A percentile compares a stretch with the other conserved stretches of the same genome.
Evolutionary conservation across 2,329 filamentous ascomycete genomes (phyloP).

Genomic region (Fusarium tricinctum): DNA sequence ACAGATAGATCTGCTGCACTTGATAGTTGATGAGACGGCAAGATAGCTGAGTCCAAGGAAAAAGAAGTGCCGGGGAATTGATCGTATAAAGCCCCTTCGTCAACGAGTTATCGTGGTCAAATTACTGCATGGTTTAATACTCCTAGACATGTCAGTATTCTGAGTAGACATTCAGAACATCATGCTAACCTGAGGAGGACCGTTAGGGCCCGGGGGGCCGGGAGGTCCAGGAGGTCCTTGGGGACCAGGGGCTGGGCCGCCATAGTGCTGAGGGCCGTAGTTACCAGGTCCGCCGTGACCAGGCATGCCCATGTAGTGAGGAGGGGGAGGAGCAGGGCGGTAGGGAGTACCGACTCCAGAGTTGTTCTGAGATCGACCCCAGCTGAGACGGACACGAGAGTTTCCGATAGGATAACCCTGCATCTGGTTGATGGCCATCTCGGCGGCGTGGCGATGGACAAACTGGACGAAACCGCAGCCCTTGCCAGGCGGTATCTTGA

Average conservation of each 20-base stretch:
- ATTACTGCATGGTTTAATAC: constrained; percentile 46
- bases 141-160: constrained; percentile 25
- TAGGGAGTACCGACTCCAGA: constrained; percentile 98
- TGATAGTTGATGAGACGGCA: constrained; percentile 45
- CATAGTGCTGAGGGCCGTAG: constrained; percentile 64
- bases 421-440: constrained; percentile 99
- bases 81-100: constrained; percentile 47
- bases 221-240: constrained; percentile 60
- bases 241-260: constrained; percentile 59
- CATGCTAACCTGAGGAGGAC: constrained; percentile 57
- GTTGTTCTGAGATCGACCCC: constrained; percentile 99
- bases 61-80: constrained; percentile 42
- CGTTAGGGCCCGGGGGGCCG: constrained; percentile 56
- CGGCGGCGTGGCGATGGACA: constrained; percentile 96
- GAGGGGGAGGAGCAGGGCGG: constrained; percentile 83
- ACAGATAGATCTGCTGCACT: constrained; percentile 42
- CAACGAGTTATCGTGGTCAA: constrained; percentile 51
- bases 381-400: constrained; percentile 95
- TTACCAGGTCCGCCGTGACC: constrained; percentile 60
- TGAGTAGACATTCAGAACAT: not conserved
- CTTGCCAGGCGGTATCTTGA: constrained; percentile 99
- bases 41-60: constrained; percentile 50
- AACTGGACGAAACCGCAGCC: constrained; percentile 99
- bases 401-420: constrained; percentile 99
- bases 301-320: constrained; percentile 67